Evolutionary conservation across 331 rosid species (phyloP).

Genomic region (Ulmus americana): DNA sequence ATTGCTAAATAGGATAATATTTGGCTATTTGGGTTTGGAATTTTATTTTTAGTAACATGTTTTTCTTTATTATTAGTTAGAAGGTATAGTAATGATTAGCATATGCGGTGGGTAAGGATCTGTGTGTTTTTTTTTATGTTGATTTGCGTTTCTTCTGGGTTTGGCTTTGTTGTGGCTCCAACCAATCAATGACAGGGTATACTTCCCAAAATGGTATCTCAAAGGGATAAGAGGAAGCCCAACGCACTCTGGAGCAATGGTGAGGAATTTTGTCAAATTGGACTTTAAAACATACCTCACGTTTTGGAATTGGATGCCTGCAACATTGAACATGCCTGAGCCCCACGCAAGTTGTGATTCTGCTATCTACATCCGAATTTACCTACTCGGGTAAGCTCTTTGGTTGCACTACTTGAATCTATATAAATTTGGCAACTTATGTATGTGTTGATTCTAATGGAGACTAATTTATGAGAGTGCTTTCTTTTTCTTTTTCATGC

Average conservation of each 20-base stretch:
- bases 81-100: too few species aligned
- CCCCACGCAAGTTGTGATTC: constrained; percentile 92
- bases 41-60: too few species aligned
- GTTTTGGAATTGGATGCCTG: constrained; percentile 92
- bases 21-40: too few species aligned
- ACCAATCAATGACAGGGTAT: constrained; percentile 77
- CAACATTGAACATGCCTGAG: constrained; percentile 85
- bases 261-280: constrained; percentile 58
- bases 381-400: constrained; percentile 65
- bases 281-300: constrained; percentile 46
- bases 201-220: constrained; percentile 92
- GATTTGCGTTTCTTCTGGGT: constrained; percentile 53
- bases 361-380: constrained; percentile 73
- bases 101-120: too few species aligned
- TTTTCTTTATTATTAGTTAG: too few species aligned
- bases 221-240: constrained; percentile 87
- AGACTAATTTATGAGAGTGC: background rate
- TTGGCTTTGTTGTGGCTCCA: constrained; percentile 74
- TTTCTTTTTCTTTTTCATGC: background rate
- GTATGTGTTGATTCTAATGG: background rate
- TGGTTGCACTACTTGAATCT: background rate
- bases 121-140: too few species aligned
- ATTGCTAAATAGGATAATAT: too few species aligned
- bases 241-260: constrained; percentile 28
- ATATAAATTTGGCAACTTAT: background rate